These are phyloP conservation scores for Camillea tinctor DNA, from an alignment of 2,329 filamentous ascomycete species.

Conservation along the genomic window DNA sequence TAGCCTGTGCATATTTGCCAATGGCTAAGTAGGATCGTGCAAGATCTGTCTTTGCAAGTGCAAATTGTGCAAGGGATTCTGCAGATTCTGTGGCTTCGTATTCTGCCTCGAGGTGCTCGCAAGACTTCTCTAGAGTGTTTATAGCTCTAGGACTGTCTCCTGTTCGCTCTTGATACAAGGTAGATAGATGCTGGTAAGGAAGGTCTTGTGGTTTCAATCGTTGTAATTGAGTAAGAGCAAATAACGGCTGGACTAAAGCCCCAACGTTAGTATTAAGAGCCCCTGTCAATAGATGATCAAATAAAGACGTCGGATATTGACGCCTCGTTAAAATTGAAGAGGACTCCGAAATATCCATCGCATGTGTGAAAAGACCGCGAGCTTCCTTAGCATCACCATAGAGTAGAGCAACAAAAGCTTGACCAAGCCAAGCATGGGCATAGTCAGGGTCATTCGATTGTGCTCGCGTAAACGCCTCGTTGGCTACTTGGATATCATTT, in stretches of 20 bases:
- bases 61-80: slow-evolving; percentile 70
- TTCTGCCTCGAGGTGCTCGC: slow-evolving; percentile 69
- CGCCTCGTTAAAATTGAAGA: slow-evolving; percentile 70
- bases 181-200: slow-evolving; percentile 72
- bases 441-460: slow-evolving; percentile 96
- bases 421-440: slow-evolving; percentile 89
- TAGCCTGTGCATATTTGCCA: slow-evolving; percentile 63
- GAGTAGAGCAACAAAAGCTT: slow-evolving; percentile 79
- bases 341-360: slow-evolving; percentile 86
- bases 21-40: slow-evolving; percentile 78
- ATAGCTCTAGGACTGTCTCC: slow-evolving; percentile 66
- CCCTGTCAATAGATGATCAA: slow-evolving; percentile 72
- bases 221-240: slow-evolving; percentile 80
- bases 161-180: slow-evolving; percentile 79
- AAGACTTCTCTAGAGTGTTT: slow-evolving; percentile 63
- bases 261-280: slow-evolving; percentile 50
- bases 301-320: slow-evolving; percentile 77
- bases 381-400: slow-evolving; percentile 76
- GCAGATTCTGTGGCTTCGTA: slow-evolving; percentile 83
- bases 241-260: slow-evolving; percentile 79
- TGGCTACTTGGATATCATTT: slow-evolving; percentile 81
- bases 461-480: slow-evolving; percentile 83
- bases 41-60: slow-evolving; percentile 81
- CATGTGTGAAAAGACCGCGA: slow-evolving; percentile 83
- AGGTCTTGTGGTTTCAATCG: slow-evolving; percentile 69